A percentile compares a stretch with the other conserved stretches of the same genome.
phyloP scores from a whole-genome alignment of 2,329 filamentous ascomycete genomes.

The Ophiostoma triangulosporum region DNA sequence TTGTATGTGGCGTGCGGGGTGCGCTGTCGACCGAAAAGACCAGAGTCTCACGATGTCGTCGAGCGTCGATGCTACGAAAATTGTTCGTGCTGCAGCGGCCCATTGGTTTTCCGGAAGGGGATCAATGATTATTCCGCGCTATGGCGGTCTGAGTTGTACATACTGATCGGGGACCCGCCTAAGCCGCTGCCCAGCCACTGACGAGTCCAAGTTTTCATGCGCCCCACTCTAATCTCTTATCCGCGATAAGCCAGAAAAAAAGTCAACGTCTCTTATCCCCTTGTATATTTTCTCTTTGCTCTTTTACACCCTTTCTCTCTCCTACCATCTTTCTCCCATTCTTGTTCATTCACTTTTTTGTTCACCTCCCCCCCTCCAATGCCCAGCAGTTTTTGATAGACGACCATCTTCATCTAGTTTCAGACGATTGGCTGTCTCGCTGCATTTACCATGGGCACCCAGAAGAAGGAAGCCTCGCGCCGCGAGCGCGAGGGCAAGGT shows the following conservation, averaged over 20 bases:
- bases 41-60: neutral
- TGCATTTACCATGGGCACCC: slow-evolving; percentile 12
- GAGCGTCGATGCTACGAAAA: slow-evolving; percentile 6
- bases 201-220: neutral
- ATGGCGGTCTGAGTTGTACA: too few species aligned
- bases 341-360: neutral
- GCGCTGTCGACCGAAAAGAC: neutral
- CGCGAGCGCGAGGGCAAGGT: slow-evolving; percentile 75
- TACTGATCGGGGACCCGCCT: too few species aligned
- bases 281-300: slow-evolving; percentile 1
- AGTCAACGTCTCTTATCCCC: neutral
- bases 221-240: slow-evolving; percentile 12
- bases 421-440: slow-evolving; percentile 1
- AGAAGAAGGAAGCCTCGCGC: slow-evolving; percentile 81
- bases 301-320: neutral
- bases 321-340: neutral
- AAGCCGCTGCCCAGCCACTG: slow-evolving; percentile 8
- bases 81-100: slow-evolving; percentile 4
- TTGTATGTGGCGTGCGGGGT: neutral
- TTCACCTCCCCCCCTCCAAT: neutral
- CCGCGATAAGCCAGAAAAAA: slow-evolving; percentile 13
- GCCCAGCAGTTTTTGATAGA: slow-evolving; percentile 7
- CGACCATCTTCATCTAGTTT: neutral
- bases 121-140: slow-evolving; percentile 6
- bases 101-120: neutral